Base-by-base conservation (phyloP, 257 asterid species). In the Ilex asprella region DNA sequence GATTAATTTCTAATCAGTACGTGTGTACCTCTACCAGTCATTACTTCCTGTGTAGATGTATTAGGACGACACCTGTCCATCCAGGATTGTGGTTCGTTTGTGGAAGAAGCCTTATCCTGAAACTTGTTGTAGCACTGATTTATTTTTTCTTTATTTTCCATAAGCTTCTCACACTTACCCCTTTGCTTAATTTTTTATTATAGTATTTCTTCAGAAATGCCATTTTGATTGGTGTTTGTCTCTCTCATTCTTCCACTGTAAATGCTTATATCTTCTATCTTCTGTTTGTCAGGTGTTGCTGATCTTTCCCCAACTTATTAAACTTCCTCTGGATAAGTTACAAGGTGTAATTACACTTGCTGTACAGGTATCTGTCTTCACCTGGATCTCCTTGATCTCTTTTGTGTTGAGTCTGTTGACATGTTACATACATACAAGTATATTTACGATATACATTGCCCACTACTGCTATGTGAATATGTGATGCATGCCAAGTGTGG, bases 241-340 rank as follows among this genome's bases (percentile, higher is more conserved):
- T 58, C 74, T 75, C 61, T 30, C 67, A 56, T 61, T 50, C 27
- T 29, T 35, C 8, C 8, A 0, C 41, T 8, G 8, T 35, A 35
- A 35, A 3, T 4, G 41, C 8, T 35, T 35, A 35, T 21, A 50
- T 12, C 27, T 55, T 62, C 31, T 74, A n/a, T 59, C 56, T 74
- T 69, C 69, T 75, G 64, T 69, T 21, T 76, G 54, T 62, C 78
- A 93, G 99, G 95, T 87, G 70, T 73, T 89, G 67, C 81, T 69
- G 56, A 81, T 84, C 59, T 93, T 93, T 63, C 94, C 94, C 16
- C 83, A 76, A 59, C 86, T 93, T 70, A 95, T 93, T 73, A 85
- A 79, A 73, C 81, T 84, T 43, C 94, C 91, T 3, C 71, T 65
- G 76, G 92, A 84, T 62, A 93, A 87, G 84, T 93, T 93, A 74